Evolutionary conservation across 1,139 yeast genomes (phyloP).

Genomic region (Yamadazyma spencermartinsiae): DNA sequence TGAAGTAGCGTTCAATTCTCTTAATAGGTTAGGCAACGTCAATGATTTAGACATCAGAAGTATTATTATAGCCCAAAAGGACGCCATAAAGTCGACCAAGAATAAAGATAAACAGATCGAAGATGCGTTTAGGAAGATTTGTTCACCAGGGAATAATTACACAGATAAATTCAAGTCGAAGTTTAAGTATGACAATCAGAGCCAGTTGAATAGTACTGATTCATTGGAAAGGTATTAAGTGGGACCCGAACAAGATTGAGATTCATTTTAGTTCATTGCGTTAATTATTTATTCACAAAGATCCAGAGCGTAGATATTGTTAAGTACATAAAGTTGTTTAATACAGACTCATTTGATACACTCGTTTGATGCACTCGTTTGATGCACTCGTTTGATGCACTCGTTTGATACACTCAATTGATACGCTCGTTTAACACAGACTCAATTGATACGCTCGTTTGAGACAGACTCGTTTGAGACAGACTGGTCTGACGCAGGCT

Average conservation of each 20-base stretch:
- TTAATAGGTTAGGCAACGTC: conserved; percentile 32
- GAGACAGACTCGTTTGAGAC: no score
- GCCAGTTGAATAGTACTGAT: conserved; percentile 27
- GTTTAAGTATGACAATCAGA: conserved; percentile 31
- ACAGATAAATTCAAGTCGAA: conserved; percentile 17
- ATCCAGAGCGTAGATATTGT: no score
- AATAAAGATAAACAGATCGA: conserved; percentile 39
- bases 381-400: no score
- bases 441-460: no score
- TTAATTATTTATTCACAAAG: neutral
- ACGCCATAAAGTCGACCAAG: conserved; percentile 40
- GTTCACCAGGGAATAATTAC: conserved; percentile 12
- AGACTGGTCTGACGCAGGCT: no score
- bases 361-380: no score
- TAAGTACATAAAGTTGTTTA: no score
- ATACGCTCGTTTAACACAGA: no score
- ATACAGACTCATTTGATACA: no score
- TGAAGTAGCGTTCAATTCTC: conserved; percentile 45
- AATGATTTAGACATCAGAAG: conserved; percentile 44
- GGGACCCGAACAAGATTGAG: no score
- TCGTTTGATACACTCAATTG: no score
- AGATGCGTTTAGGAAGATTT: conserved; percentile 30
- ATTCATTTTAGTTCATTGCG: neutral
- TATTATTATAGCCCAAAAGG: conserved; percentile 46
- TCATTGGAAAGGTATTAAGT: conserved; percentile 4